Base-by-base conservation (phyloP, 73 alveolate genomes). In the Paramecium pentaurelia region DNA sequence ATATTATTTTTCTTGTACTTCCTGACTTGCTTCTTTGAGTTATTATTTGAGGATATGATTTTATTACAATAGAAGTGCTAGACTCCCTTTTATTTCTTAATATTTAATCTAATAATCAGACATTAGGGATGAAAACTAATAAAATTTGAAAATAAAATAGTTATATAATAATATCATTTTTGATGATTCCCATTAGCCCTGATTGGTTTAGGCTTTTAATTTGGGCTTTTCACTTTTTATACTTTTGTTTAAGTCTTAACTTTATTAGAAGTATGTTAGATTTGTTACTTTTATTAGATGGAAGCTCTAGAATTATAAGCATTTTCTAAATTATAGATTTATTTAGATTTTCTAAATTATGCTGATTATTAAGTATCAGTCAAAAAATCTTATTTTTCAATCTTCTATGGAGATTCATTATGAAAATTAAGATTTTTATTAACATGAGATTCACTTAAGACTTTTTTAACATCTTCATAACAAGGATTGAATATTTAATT, bases 391-490 rank as follows among this genome's bases (percentile, higher is more conserved):
- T 64, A 14, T 64, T 64, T 64, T 0, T 64, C 84, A 28, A 32
- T 64, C 28, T 64, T 64, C 10, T 34, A 6, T 16, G 87, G 87
- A 3, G 87, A 73, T 3, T 38, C 47, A 37, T 40, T 34, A 37
- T 73, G 87, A n/a, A 28, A 64, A 34, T 64, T 64, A 28, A 64
- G 47, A 32, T 64, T 64, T 10, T 64, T 64, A 64, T 64, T 64
- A 3, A 64, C 28, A 36, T 37, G 40, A 36, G 87, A 73, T 14
- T 80, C 91, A 45, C 77, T 80, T 28, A 80, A 80, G 8, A 80
- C 91, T 80, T 49, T 80, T 18, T 80, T 80, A 40, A 80, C 91
- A 44, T 80, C 91, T 25, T 80, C 91, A 80, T 80, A 80, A 27
- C 77, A 80, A 44, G 91, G 91, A 80, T 80, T 80, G 38, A 80